Base-by-base conservation (phyloP, 805 yeast species). In the Starmerella kuoi region DNA sequence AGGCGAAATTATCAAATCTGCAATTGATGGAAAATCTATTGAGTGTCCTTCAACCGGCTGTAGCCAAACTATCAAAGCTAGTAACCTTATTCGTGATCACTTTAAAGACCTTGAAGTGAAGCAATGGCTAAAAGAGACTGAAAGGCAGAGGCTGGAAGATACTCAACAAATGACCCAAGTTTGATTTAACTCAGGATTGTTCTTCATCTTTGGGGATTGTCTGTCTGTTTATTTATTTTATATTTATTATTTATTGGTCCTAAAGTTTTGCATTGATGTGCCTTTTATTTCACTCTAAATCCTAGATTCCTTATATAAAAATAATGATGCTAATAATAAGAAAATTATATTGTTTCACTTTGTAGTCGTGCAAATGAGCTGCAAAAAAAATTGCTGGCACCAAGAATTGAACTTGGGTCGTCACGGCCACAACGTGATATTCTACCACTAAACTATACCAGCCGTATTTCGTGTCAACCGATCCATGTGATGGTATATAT, bases 331-430 rank as follows among this genome's bases (percentile, higher is more conserved):
- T n/a, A n/a, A n/a, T n/a, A n/a, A n/a, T n/a, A n/a, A n/a, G n/a
- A n/a, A n/a, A n/a, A n/a, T n/a, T n/a, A n/a, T n/a, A n/a, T n/a
- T n/a, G n/a, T n/a, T n/a, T n/a, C n/a, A n/a, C n/a, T n/a, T n/a
- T n/a, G n/a, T n/a, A n/a, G n/a, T n/a, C n/a, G n/a, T n/a, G n/a
- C n/a, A n/a, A n/a, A n/a, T n/a, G n/a, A n/a, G n/a, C n/a, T n/a
- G n/a, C 11, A 8, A 26, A 48, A 48, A 48, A 48, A 48, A 15
- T 17, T 48, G 52, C 52, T 48, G 52, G 52, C 42, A 48, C 52
- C 52, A 48, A 48, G 52, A 48, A 48, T 48, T 47, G 52, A 48
- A 48, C 52, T 48, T 48, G 52, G 52, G 52, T 48, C 52, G 52
- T 48, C 49, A 48, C 52, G 51, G 52, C 52, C 52, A 48, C 52